These are phyloP conservation scores for Orbilia oligospora DNA, from an alignment of 2,329 filamentous ascomycete species.

Conservation along the genomic window DNA sequence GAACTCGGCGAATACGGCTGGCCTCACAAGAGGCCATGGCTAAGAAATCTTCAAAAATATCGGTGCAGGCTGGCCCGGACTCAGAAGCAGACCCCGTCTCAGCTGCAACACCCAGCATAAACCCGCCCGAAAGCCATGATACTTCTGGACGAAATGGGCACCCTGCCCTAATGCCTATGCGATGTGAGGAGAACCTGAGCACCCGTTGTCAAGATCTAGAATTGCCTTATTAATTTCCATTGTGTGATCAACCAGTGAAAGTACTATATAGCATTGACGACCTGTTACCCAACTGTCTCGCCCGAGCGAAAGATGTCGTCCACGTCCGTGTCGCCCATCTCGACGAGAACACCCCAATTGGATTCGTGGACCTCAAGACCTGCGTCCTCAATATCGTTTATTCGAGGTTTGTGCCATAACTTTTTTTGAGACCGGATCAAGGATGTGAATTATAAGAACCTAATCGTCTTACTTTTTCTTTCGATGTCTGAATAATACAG, in stretches of 20 bases:
- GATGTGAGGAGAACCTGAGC: constrained; percentile 35
- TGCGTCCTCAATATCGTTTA: constrained; percentile 59
- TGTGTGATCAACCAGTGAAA: constrained; percentile 40
- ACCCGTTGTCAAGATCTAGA: neutral
- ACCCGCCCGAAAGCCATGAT: constrained; percentile 40
- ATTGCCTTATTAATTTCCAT: constrained; percentile 20
- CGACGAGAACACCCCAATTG: constrained; percentile 56
- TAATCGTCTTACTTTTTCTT: constrained; percentile 37
- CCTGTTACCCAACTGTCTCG: constrained; percentile 57
- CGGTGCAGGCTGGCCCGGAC: constrained; percentile 35
- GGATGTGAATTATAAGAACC: constrained; percentile 24
- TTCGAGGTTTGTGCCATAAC: constrained; percentile 57
- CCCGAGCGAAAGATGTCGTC: constrained; percentile 56
- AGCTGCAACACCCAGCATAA: constrained; percentile 43
- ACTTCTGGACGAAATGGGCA: constrained; percentile 21
- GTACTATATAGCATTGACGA: constrained; percentile 58
- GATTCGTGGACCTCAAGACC: constrained; percentile 60
- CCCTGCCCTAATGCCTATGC: constrained; percentile 48
- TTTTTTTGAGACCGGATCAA: constrained; percentile 1
- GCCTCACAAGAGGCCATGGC: constrained; percentile 58
- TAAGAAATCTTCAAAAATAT: constrained; percentile 47
- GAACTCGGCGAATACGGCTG: constrained; percentile 44
- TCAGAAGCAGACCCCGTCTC: constrained; percentile 41
- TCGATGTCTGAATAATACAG: constrained; percentile 72
- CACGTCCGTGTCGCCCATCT: constrained; percentile 59